These are phyloP conservation scores for Nothophaeocryptopus gaeumannii DNA, from an alignment of 2,329 filamentous ascomycete species.

Conservation along the genomic window DNA sequence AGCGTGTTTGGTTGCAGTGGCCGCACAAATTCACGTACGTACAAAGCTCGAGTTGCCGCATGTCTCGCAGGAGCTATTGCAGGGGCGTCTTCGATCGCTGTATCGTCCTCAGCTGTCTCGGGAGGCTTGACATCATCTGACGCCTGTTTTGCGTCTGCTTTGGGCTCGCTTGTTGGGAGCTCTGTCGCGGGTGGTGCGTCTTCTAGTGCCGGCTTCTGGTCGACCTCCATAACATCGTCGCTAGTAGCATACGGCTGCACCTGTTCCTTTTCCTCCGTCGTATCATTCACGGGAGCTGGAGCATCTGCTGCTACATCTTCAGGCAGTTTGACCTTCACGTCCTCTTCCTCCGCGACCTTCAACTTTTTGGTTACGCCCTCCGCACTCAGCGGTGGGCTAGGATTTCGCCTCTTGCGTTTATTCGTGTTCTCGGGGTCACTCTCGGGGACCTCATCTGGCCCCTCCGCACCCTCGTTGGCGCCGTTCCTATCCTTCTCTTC, in stretches of 20 bases:
- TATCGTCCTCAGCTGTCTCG: background rate
- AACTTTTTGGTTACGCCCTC: conserved; percentile 45
- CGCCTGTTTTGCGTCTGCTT: background rate
- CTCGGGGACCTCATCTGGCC: conserved; percentile 7
- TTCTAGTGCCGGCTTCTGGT: conserved; percentile 3
- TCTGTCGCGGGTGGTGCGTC: background rate
- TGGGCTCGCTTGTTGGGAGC: background rate
- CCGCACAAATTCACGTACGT: conserved; percentile 87
- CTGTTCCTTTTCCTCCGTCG: conserved; percentile 18
- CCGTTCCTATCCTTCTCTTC: conserved; percentile 4
- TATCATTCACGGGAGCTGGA: conserved; percentile 21
- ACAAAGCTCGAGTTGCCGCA: conserved; percentile 64
- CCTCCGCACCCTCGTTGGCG: conserved; percentile 5
- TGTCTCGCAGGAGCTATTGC: conserved; percentile 38
- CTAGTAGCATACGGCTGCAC: conserved; percentile 27
- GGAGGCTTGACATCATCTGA: no score
- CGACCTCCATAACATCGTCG: conserved; percentile 32
- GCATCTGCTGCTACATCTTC: conserved; percentile 25
- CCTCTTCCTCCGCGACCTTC: conserved; percentile 37
- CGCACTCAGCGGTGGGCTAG: conserved; percentile 26
- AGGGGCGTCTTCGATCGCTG: conserved; percentile 1
- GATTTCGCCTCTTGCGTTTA: conserved; percentile 33
- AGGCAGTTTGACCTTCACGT: conserved; percentile 22
- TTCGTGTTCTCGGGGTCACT: conserved; percentile 23
- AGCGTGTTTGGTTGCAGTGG: conserved; percentile 70